Percentiles rank a stretch among this genome's conserved stretches.
Evolutionary conservation across 495 filamentous ascomycete species (phyloP).

Genomic region (Penicillium egyptiacum): DNA sequence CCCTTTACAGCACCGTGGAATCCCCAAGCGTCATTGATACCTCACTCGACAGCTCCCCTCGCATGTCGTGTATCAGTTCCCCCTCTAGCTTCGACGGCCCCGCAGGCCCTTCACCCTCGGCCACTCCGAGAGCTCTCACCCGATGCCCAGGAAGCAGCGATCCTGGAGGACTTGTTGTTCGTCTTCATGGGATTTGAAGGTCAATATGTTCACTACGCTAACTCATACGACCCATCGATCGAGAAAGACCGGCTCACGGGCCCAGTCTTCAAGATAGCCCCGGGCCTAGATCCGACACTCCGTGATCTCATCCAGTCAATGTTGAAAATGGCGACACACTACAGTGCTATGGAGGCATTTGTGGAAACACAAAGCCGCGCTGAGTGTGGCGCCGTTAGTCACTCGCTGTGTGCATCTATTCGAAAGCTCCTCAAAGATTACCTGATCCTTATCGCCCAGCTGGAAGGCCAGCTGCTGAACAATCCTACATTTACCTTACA

Average conservation of each 20-base stretch:
- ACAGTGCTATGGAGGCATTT: slow-evolving; percentile 85
- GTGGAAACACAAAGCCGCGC: slow-evolving; percentile 90
- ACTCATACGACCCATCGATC: slow-evolving; percentile 73
- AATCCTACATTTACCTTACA: slow-evolving; percentile 87
- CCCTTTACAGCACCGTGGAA: slow-evolving; percentile 64
- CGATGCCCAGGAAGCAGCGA: slow-evolving; percentile 78
- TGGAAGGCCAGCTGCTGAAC: slow-evolving; percentile 87
- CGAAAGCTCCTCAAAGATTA: slow-evolving; percentile 91
- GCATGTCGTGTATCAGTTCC: slow-evolving; percentile 84
- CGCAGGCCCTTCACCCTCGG: slow-evolving; percentile 67
- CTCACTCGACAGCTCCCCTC: slow-evolving; percentile 85
- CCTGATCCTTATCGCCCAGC: slow-evolving; percentile 83
- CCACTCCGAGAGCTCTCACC: slow-evolving; percentile 70
- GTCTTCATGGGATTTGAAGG: slow-evolving; percentile 99
- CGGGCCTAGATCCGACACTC: slow-evolving; percentile 86
- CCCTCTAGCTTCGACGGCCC: slow-evolving; percentile 70
- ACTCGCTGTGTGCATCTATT: slow-evolving; percentile 90
- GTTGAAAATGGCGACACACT: slow-evolving; percentile 94
- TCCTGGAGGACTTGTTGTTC: slow-evolving; percentile 88
- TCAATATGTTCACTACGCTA: slow-evolving; percentile 86
- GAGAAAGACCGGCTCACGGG: slow-evolving; percentile 86
- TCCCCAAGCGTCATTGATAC: slow-evolving; percentile 75
- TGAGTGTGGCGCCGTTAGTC: slow-evolving; percentile 94
- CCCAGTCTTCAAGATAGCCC: slow-evolving; percentile 72
- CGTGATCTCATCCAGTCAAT: slow-evolving; percentile 84